Evolutionary conservation across 495 filamentous ascomycete genomes (phyloP).

Genomic region (Staphylotrichum tortipilum): DNA sequence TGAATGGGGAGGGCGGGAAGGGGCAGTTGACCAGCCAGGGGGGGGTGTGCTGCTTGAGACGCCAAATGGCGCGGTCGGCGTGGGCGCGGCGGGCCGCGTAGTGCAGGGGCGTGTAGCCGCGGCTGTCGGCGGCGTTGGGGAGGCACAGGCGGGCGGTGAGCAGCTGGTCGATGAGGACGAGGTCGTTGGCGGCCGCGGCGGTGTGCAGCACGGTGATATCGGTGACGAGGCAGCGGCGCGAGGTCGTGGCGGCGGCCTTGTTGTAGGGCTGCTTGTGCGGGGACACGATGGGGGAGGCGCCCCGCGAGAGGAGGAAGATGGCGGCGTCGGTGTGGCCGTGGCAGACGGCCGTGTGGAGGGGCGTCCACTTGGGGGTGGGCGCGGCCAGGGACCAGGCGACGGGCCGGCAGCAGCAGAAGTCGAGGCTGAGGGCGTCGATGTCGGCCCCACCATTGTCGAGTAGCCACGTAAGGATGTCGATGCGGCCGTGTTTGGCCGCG

Average conservation of each 20-base stretch:
- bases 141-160: no score
- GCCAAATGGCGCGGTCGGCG: no score
- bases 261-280: neutral
- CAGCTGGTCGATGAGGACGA: no score
- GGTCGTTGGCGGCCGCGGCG: neutral
- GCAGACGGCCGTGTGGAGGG: neutral
- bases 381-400: no score
- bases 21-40: no score
- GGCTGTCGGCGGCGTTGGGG: no score
- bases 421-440: neutral
- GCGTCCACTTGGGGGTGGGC: neutral
- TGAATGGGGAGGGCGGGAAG: no score
- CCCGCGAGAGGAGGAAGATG: neutral
- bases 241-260: neutral
- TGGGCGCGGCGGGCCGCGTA: no score
- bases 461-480: neutral
- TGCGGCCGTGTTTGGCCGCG: neutral
- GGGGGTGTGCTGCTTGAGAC: no score
- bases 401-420: neutral
- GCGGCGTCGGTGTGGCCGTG: neutral
- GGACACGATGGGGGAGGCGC: neutral
- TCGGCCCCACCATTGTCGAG: neutral
- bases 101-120: no score
- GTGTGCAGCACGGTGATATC: neutral
- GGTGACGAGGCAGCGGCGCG: neutral